These are phyloP conservation scores for Pythium aquatile DNA, from an alignment of 352 stramenopile species.

Conservation along the genomic window DNA sequence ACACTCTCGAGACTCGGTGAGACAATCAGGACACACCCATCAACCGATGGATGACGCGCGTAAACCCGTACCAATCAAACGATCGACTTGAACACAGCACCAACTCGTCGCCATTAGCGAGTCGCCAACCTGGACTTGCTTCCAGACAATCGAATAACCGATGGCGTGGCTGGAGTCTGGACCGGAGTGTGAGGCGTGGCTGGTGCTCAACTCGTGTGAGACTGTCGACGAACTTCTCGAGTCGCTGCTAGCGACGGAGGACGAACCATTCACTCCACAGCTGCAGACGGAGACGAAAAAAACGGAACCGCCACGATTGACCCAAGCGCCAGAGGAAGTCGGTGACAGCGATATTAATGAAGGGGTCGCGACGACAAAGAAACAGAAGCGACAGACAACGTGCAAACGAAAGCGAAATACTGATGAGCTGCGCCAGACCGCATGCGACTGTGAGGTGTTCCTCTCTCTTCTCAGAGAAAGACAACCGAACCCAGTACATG, in stretches of 20 bases:
- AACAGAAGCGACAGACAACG: background rate
- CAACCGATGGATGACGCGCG: too few relatives aligned
- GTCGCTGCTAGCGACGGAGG: background rate
- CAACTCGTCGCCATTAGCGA: too few relatives aligned
- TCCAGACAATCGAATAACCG: too few relatives aligned
- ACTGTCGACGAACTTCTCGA: background rate
- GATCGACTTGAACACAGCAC: too few relatives aligned
- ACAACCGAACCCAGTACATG: background rate
- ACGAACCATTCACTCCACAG: background rate
- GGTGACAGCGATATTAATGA: background rate
- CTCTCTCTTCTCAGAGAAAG: background rate
- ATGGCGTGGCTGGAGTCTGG: background rate
- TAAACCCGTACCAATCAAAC: too few relatives aligned
- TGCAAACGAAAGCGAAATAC: background rate
- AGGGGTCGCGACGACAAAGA: background rate
- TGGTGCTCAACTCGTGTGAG: background rate
- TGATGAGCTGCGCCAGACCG: background rate
- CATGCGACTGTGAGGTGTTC: background rate
- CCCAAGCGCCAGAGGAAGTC: background rate
- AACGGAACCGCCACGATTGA: background rate
- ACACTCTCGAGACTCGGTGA: too few relatives aligned
- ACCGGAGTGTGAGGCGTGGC: background rate
- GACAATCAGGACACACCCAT: too few relatives aligned
- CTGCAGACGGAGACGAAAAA: background rate
- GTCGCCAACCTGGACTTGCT: too few relatives aligned